A percentile compares a stretch with the other conserved stretches of the same genome.
Evolutionary conservation across 2,329 filamentous ascomycete genomes (phyloP).

Genomic region (Keithomyces neogunnii): DNA sequence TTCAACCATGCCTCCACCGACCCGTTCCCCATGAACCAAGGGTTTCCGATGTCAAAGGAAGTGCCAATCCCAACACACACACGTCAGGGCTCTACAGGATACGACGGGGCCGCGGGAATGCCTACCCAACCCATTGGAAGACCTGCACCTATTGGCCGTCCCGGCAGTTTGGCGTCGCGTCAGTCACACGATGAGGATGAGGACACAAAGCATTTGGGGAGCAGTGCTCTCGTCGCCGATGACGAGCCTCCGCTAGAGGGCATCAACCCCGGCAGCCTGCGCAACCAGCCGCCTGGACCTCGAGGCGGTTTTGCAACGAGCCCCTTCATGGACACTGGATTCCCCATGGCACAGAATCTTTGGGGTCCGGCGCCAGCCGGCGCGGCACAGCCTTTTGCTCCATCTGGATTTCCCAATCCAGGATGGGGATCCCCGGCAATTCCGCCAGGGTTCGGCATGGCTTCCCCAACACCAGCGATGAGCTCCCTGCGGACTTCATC

Average conservation of each 20-base stretch:
- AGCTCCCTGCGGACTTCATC: conserved; percentile 24
- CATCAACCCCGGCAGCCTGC: conserved; percentile 22
- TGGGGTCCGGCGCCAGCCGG: conserved; percentile 30
- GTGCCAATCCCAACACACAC: conserved; percentile 49
- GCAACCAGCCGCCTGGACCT: conserved; percentile 44
- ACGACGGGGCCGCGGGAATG: conserved; percentile 45
- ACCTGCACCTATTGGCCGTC: conserved; percentile 80
- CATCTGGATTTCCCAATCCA: conserved; percentile 37
- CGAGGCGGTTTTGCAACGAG: conserved; percentile 31
- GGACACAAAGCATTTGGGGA: conserved; percentile 74
- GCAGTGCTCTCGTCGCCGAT: conserved; percentile 78
- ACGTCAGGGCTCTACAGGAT: conserved; percentile 64
- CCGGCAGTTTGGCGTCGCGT: conserved; percentile 60
- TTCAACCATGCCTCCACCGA: conserved; percentile 23
- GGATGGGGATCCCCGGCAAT: conserved; percentile 28
- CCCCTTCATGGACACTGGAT: conserved; percentile 34
- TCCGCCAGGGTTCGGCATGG: conserved; percentile 25
- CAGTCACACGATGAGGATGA: conserved; percentile 50
- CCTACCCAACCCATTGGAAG: conserved; percentile 68
- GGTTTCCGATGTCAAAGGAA: conserved; percentile 25
- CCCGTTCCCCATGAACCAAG: conserved; percentile 21
- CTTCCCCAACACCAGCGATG: conserved; percentile 21
- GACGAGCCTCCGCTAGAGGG: conserved; percentile 43
- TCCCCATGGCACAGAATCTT: conserved; percentile 27
- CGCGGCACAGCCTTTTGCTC: conserved; percentile 27